Conservation (phyloP, 108 stramenopile species). For the Tribonema minus region DNA sequence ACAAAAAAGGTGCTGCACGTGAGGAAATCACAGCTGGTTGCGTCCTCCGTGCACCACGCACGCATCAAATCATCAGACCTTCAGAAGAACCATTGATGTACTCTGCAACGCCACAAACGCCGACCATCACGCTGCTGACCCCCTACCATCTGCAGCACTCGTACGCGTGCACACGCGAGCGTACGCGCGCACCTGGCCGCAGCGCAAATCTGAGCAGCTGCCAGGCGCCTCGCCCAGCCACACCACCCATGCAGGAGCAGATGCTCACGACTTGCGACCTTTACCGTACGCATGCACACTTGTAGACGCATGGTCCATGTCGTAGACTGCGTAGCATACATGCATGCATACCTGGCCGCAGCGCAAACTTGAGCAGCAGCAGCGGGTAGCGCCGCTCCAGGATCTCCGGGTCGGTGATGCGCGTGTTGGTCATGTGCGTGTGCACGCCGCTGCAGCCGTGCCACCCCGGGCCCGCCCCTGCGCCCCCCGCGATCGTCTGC, state of each 20-base stretch:
- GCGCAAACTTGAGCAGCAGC: conserved; percentile 61
- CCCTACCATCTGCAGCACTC: too few relatives aligned
- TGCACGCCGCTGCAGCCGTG: conserved; percentile 90
- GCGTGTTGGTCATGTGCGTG: conserved; percentile 98
- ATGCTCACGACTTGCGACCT: too few relatives aligned
- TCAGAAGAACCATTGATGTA: too few relatives aligned
- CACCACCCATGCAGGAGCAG: too few relatives aligned
- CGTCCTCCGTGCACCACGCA: too few relatives aligned
- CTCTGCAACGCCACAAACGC: too few relatives aligned
- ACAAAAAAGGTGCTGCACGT: too few relatives aligned
- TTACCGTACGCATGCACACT: too few relatives aligned
- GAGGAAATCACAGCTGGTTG: too few relatives aligned
- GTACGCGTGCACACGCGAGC: not conserved
- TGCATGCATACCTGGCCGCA: conserved; percentile 60
- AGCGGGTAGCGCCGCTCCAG: conserved; percentile 79
- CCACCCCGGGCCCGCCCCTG: conserved; percentile 96
- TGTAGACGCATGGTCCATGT: too few relatives aligned
- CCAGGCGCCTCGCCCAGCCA: conserved; percentile 77
- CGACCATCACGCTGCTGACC: too few relatives aligned
- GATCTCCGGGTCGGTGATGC: conserved; percentile 98
- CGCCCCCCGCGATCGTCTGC: conserved; percentile 96
- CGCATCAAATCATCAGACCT: too few relatives aligned
- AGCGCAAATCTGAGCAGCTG: conserved; percentile 66
- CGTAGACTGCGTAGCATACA: conserved; percentile 53
- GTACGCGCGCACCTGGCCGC: conserved; percentile 51